These are phyloP conservation scores for Papiliotrema terrestris DNA, from an alignment of 1,284 basidiomycete genomes.

Conservation along the genomic window DNA sequence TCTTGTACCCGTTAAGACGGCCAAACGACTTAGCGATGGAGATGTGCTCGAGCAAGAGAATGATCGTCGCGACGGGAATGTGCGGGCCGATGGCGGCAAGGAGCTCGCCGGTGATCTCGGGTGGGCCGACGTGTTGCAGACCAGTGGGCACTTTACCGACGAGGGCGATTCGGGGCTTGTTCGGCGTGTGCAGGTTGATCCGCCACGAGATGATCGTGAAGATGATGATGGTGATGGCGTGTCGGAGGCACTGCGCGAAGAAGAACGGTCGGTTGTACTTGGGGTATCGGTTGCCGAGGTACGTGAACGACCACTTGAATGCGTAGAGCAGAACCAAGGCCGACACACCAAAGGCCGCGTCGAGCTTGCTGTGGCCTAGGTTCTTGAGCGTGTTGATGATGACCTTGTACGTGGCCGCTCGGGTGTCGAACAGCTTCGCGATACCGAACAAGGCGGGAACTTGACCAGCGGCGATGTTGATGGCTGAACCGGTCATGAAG, in stretches of 20 bases:
- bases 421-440: conserved; percentile 67
- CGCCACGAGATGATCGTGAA: conserved; percentile 81
- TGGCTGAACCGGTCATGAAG: conserved; percentile 75
- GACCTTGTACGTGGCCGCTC: conserved; percentile 77
- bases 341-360: conserved; percentile 86
- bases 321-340: conserved; percentile 63
- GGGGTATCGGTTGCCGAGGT: conserved; percentile 65
- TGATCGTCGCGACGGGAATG: conserved; percentile 88
- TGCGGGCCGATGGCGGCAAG: conserved; percentile 69
- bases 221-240: conserved; percentile 80
- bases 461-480: conserved; percentile 81
- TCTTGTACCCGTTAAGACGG: conserved; percentile 93
- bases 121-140: conserved; percentile 70
- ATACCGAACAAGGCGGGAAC: conserved; percentile 82
- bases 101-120: conserved; percentile 63
- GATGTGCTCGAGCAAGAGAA: conserved; percentile 93
- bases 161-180: conserved; percentile 77
- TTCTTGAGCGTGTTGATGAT: conserved; percentile 93
- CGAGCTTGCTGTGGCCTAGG: conserved; percentile 57
- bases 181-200: conserved; percentile 62
- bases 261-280: conserved; percentile 71
- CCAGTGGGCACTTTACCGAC: conserved; percentile 78
- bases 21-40: conserved; percentile 95
- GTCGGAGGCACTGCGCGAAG: conserved; percentile 78
- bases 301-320: conserved; percentile 65